Evolutionary conservation across 768 basidiomycete genomes (phyloP), one percentile per base, ranked within the genome.

Genomic region (Suillus ampliporus): DNA sequence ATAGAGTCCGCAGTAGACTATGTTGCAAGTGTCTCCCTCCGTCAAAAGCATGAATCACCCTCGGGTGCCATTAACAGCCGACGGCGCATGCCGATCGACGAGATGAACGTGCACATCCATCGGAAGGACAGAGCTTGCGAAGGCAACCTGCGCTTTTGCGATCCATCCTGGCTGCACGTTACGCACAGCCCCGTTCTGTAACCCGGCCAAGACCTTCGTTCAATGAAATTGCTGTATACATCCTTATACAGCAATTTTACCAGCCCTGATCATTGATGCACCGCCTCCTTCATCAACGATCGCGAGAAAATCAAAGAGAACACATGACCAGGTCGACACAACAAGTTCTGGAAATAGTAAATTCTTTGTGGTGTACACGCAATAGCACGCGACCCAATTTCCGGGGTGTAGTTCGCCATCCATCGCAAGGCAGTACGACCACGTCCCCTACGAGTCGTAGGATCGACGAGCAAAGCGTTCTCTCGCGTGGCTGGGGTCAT

Each of bases 301-400:
- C 54, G 54, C 54, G 54, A 56, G 54, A 56, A 56, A 5, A 56
- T 56, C 54, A 56, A 15, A 35, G 3, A 40, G 37, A 40, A 56
- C 15, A 26, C 40, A 26, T 56, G 17, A 40, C 23, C 54, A 56
- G 17, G 10, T 17, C 54, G 37, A 40, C 37, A 19, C 23, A 56
- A 56, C 26, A n/a, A 38, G 26, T 35, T 38, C 54, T 40, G 17
- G 1, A 56, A 56, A 56, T 56, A 56, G 21, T 5, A 31, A 51
- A 19, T 51, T 31, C 50, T 17, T 37, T 56, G 54, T 26, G 17
- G 17, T 38, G 17, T 35, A 26, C 37, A 53, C 21, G 21, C 11
- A 15, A 5, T 35, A 11, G 19, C 37, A 23, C 37, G 38, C 17
- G 54, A 40, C 38, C 17, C 23, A 26, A 56, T 56, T 56, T 56